A percentile compares a stretch with the other conserved stretches of the same genome.
These are phyloP conservation scores for Capsicum baccatum DNA, from an alignment of 257 asterid species.

Conservation along the genomic window DNA sequence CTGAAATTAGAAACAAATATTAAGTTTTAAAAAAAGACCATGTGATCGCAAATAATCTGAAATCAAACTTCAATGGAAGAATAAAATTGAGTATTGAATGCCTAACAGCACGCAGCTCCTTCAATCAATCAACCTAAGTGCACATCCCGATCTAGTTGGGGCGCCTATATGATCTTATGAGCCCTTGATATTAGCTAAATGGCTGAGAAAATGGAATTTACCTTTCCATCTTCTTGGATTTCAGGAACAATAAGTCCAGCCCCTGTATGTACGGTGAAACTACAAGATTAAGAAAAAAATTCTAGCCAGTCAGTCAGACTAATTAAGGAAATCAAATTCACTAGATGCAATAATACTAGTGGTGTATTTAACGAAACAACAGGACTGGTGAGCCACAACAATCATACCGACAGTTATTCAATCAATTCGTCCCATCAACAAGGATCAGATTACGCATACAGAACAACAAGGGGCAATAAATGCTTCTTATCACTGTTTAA, in stretches of 20 bases:
- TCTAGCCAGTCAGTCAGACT: background rate
- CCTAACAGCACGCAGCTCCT: background rate
- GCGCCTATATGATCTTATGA: background rate
- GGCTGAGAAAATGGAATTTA: constrained; percentile 34
- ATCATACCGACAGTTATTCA: background rate
- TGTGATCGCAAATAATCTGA: background rate
- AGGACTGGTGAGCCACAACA: background rate
- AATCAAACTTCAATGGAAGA: constrained; percentile 3
- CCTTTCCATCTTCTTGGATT: constrained; percentile 93
- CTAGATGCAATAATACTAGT: background rate
- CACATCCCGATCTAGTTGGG: background rate
- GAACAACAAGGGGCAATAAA: background rate
- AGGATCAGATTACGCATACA: background rate
- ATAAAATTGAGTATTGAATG: background rate
- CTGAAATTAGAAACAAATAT: constrained; percentile 46
- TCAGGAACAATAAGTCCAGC: constrained; percentile 94
- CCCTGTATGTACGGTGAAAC: constrained; percentile 86
- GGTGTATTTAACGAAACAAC: background rate
- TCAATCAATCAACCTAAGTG: background rate
- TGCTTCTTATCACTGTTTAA: background rate
- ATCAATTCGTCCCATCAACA: background rate
- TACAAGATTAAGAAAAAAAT: constrained; percentile 37
- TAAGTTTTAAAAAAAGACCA: background rate
- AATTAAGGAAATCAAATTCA: background rate
- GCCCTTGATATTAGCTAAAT: background rate